Conservation (phyloP, 2,329 filamentous ascomycete genomes). For the Trichoderma sp. region DNA sequence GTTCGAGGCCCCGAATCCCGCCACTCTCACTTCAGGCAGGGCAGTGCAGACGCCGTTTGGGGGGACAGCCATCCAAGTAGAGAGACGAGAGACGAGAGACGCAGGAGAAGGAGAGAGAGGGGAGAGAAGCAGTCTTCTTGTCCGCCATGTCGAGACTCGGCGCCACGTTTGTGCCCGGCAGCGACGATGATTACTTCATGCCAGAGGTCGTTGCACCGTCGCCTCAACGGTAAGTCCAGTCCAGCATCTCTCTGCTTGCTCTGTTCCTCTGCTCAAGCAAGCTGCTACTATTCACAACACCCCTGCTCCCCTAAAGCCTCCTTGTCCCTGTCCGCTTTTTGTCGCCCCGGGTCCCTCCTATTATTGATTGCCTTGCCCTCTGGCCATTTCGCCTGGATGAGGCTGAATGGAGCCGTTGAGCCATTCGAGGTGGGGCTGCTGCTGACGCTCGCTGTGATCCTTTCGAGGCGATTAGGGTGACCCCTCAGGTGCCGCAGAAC, state of each 20-base stretch:
- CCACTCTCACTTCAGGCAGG: background rate
- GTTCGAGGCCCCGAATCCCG: slow-evolving; percentile 15
- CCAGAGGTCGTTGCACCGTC: slow-evolving; percentile 61
- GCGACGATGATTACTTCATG: slow-evolving; percentile 63
- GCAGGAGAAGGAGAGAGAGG: background rate
- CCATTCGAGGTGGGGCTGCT: slow-evolving; percentile 37
- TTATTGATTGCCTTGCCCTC: background rate
- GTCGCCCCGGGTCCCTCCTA: slow-evolving; percentile 9
- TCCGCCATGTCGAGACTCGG: slow-evolving; percentile 44
- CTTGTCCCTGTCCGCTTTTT: slow-evolving; percentile 9
- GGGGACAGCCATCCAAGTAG: slow-evolving; percentile 7
- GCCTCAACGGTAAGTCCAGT: slow-evolving; percentile 54
- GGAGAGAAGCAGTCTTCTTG: background rate
- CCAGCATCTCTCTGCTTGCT: background rate
- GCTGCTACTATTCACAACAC: background rate
- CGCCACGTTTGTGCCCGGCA: slow-evolving; percentile 62
- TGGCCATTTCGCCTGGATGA: slow-evolving; percentile 29
- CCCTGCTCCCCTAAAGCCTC: slow-evolving; percentile 21
- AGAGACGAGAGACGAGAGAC: background rate
- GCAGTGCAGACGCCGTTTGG: slow-evolving; percentile 4
- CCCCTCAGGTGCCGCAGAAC: slow-evolving; percentile 93
- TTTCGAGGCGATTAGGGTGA: slow-evolving; percentile 63
- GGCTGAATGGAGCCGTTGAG: slow-evolving; percentile 26
- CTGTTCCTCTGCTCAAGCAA: no score
- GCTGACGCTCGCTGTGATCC: slow-evolving; percentile 41